These are phyloP conservation scores for Penicillium pancosmium DNA, from an alignment of 495 filamentous ascomycete genomes.

Conservation along the genomic window DNA sequence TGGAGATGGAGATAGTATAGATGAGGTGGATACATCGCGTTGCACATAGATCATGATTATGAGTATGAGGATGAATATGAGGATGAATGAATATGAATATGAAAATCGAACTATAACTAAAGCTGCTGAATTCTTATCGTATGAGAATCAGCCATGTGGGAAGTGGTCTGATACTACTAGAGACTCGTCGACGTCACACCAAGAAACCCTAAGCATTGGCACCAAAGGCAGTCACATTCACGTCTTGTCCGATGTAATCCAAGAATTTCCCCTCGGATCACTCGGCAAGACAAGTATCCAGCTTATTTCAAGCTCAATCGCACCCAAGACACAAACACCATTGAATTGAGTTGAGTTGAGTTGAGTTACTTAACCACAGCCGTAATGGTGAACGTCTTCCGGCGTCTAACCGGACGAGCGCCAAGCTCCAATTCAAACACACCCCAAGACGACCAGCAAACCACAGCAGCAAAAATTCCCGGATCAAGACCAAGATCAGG, in stretches of 20 bases:
- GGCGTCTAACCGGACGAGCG: conserved; percentile 22
- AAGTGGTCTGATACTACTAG: background rate
- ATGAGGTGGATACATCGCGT: background rate
- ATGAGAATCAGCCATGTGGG: no score
- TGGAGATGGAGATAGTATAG: no score
- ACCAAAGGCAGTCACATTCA: conserved; percentile 16
- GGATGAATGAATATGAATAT: conserved; percentile 2
- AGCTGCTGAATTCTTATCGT: no score
- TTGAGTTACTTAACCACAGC: background rate
- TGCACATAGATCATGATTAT: conserved; percentile 5
- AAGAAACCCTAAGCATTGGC: conserved; percentile 24
- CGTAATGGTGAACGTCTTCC: conserved; percentile 32
- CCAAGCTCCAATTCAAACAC: conserved; percentile 15
- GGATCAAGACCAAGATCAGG: conserved; percentile 3
- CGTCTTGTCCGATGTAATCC: conserved; percentile 25
- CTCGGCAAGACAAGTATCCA: background rate
- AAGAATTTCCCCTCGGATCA: conserved; percentile 3
- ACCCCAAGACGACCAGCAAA: background rate
- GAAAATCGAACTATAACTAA: background rate
- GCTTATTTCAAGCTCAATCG: background rate
- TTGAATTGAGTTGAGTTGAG: background rate
- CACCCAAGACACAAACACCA: background rate
- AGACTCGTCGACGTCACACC: conserved; percentile 30
- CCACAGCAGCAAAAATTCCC: background rate
- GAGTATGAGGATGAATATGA: no score